A percentile compares a stretch with the other conserved stretches of the same genome.
Conservation (phyloP, 306 rosid genomes). For the Dalbergia cultrata region DNA sequence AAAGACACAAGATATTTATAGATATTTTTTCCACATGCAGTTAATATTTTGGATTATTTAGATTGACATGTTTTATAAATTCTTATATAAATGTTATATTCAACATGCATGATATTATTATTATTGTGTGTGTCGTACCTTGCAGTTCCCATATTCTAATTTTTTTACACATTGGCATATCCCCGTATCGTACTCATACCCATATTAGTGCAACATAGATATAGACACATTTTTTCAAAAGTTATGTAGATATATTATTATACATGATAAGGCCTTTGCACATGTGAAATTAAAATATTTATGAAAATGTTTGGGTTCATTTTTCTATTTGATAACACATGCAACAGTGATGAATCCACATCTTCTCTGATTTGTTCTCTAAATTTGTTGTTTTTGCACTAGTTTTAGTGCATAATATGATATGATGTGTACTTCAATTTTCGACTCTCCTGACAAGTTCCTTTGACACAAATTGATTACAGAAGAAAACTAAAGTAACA, state of each 20-base stretch:
- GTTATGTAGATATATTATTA: background rate
- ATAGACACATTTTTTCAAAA: background rate
- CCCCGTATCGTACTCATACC: no score
- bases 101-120: no score
- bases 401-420: constrained; percentile 24
- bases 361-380: constrained; percentile 23
- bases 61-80: no score
- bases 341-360: background rate
- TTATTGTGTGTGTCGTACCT: no score
- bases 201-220: no score
- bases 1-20: no score
- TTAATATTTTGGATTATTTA: no score
- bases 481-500: constrained; percentile 13
- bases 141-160: no score
- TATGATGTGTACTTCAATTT: constrained; percentile 23
- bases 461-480: background rate
- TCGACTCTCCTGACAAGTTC: constrained; percentile 9
- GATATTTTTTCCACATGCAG: no score
- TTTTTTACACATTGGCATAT: no score
- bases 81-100: no score
- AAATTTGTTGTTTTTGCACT: constrained; percentile 8
- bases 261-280: background rate
- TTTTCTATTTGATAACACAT: constrained; percentile 29
- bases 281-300: constrained; percentile 30
- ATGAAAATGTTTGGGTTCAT: constrained; percentile 17